Base-by-base conservation (phyloP, 2,329 filamentous ascomycete species). In the Penicillium sp. region DNA sequence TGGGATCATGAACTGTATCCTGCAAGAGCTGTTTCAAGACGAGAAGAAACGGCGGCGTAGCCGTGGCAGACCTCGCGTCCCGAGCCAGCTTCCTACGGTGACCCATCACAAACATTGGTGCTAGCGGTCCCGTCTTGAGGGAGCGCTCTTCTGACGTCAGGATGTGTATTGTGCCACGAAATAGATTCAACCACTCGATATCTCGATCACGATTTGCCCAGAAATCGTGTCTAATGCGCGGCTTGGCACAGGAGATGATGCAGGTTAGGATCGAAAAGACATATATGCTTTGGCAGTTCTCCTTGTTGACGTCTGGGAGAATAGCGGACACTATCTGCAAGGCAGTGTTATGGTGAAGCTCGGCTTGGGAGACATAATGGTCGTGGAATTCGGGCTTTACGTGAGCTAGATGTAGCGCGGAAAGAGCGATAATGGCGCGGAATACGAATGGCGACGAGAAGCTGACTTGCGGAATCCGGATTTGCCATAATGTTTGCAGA, bases 261-360 rank as follows among this genome's bases (percentile, higher is more conserved):
- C 45, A 59, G 19, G 60, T 59, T 17, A 61, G 43, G 8, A 51
- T 45, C 15, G 60, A 61, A 29, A 61, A 59, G 1, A 60, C 17
- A 21, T 60, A 61, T 6, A 61, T 25, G 8, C 53, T 51, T 12
- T 47, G 45, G 13, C 45, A 53, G 44, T 55, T 61, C 10, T 61
- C 57, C 15, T 61, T 47, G 35, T 57, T 55, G 7, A 61, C 51
- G 3, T 57, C 36, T 3, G 50, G 57, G 5, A 61, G 47, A 4
- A 49, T 56, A 0, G 45, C 47, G 12, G 60, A 59, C 3, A 61
- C 60, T 57, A 57, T 59, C 49, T 59, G 58, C 29, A 66, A 41
- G 12, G 59, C 64, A 6, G 58, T 36, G 10, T 60, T 55, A 41
- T 65, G 64, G n/a, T 66, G 64, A 45, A 61, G 57, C 33, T 60